A percentile compares a stretch with the other conserved stretches of the same genome.
These are phyloP conservation scores for Cryptococcus sp. DNA, from an alignment of 1,284 basidiomycete species.

Conservation along the genomic window DNA sequence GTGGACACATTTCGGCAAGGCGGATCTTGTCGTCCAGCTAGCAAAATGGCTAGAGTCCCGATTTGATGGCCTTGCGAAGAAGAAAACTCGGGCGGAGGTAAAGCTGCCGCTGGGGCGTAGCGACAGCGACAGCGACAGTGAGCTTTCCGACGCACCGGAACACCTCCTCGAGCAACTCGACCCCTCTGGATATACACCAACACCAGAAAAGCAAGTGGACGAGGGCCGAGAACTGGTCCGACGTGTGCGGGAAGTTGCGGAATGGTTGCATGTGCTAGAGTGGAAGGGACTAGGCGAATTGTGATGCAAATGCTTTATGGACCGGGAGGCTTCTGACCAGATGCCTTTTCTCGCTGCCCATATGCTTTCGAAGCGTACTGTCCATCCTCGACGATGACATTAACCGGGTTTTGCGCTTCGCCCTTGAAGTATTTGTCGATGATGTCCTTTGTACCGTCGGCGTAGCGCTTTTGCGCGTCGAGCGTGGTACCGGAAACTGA, in stretches of 20 bases:
- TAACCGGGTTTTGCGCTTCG: slow-evolving; percentile 66
- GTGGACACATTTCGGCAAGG: slow-evolving; percentile 35
- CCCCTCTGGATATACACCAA: slow-evolving; percentile 16
- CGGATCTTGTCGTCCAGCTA: slow-evolving; percentile 16
- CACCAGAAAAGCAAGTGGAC: slow-evolving; percentile 4
- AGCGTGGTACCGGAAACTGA: slow-evolving; percentile 67
- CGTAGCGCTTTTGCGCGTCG: slow-evolving; percentile 87
- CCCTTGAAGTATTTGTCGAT: slow-evolving; percentile 67
- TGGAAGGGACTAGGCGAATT: slow-evolving; percentile 25
- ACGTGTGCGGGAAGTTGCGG: slow-evolving; percentile 17
- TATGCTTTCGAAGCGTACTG: slow-evolving; percentile 49
- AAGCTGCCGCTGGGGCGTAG: too few relatives aligned
- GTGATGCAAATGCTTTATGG: background rate
- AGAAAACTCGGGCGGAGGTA: too few relatives aligned
- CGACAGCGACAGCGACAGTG: slow-evolving; percentile 5
- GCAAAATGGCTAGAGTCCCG: slow-evolving; percentile 23
- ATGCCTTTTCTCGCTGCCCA: slow-evolving; percentile 30
- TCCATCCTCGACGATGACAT: slow-evolving; percentile 69
- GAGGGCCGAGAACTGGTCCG: slow-evolving; percentile 11
- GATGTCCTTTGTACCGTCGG: slow-evolving; percentile 71
- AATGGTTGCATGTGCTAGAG: slow-evolving; percentile 34
- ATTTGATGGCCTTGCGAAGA: background rate
- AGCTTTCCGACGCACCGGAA: slow-evolving; percentile 3
- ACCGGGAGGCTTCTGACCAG: slow-evolving; percentile 1
- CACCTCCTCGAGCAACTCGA: slow-evolving; percentile 18